Conservation (phyloP, 2,329 filamentous ascomycete species). For the Paraconiothyrium brasiliense region DNA sequence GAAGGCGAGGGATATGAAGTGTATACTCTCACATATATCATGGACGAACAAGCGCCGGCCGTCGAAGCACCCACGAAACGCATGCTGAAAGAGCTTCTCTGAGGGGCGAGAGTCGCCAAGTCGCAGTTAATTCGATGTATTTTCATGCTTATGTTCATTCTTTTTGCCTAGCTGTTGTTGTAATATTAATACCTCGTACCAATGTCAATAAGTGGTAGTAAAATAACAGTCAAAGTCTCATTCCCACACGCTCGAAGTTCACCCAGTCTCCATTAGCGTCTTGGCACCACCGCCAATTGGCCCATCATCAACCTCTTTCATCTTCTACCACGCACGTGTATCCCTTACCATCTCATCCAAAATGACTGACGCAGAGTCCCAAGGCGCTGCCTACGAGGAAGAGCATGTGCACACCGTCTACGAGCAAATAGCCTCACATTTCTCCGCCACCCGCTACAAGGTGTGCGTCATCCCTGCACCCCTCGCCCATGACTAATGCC, state of each 20-base stretch:
- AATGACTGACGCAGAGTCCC: conserved; percentile 30
- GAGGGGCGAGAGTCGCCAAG: background rate
- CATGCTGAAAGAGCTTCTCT: background rate
- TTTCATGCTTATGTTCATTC: background rate
- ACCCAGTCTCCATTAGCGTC: background rate
- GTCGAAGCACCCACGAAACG: background rate
- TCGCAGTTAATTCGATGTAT: background rate
- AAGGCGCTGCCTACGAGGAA: conserved; percentile 75
- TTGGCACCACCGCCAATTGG: conserved; percentile 15
- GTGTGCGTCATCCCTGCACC: conserved; percentile 51
- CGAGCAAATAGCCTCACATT: conserved; percentile 84
- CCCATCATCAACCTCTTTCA: background rate
- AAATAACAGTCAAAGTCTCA: background rate
- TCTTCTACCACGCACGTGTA: background rate
- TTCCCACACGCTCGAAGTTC: background rate
- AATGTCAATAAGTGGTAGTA: background rate
- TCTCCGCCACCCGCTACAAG: conserved; percentile 80
- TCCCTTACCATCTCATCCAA: background rate
- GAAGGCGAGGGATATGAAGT: background rate
- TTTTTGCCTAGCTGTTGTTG: background rate
- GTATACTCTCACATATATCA: background rate
- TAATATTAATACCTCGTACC: no score
- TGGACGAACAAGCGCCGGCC: background rate
- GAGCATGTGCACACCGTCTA: conserved; percentile 92
- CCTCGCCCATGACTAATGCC: conserved; percentile 30